These are phyloP conservation scores for Seiridium unicorne DNA, from an alignment of 2,329 filamentous ascomycete genomes.

Conservation along the genomic window DNA sequence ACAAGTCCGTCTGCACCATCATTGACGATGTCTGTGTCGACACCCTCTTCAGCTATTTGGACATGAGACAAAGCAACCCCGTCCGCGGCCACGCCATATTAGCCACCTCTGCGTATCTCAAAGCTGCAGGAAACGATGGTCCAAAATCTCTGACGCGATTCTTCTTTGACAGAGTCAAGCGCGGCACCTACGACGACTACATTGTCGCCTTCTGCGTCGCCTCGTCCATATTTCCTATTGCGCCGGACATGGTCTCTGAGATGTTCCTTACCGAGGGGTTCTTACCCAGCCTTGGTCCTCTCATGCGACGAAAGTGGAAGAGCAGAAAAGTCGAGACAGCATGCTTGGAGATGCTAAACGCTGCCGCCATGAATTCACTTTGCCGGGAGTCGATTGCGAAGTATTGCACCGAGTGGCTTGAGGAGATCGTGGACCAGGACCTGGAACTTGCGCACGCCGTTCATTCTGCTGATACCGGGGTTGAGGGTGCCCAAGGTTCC, in stretches of 20 bases:
- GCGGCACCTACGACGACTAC: conserved; percentile 81
- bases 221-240: conserved; percentile 81
- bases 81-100: conserved; percentile 81
- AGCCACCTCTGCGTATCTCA: conserved; percentile 79
- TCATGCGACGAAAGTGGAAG: conserved; percentile 80
- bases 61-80: conserved; percentile 72
- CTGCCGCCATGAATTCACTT: conserved; percentile 79
- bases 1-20: conserved; percentile 54
- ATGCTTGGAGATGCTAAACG: conserved; percentile 85
- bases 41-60: conserved; percentile 81
- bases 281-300: conserved; percentile 69
- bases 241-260: conserved; percentile 69
- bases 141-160: conserved; percentile 69
- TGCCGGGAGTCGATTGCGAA: conserved; percentile 84
- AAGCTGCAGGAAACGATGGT: conserved; percentile 70
- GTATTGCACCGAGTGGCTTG: conserved; percentile 83
- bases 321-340: conserved; percentile 83
- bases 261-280: conserved; percentile 91
- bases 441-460: conserved; percentile 49
- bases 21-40: conserved; percentile 77
- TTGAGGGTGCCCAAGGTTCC: conserved; percentile 60
- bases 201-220: conserved; percentile 94
- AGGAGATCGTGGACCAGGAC: conserved; percentile 75
- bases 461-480: conserved; percentile 48
- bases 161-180: conserved; percentile 68